Base-by-base conservation (phyloP, 305 asterid genomes). In the Nicotiana rustica region DNA sequence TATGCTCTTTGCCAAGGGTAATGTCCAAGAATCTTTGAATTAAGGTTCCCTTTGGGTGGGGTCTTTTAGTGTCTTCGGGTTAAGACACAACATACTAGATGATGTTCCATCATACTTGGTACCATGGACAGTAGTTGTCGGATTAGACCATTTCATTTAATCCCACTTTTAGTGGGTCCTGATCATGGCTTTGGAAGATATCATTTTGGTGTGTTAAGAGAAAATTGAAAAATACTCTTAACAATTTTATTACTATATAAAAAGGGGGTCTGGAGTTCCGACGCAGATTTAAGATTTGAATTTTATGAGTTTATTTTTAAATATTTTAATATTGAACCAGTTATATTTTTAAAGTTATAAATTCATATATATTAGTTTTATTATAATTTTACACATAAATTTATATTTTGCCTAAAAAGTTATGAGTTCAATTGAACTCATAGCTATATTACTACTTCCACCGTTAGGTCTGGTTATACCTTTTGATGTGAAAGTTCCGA, bases 21-120 rank as follows among this genome's bases (percentile, higher is more conserved):
- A 13, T 13, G 1, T 21, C n/a, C 17, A 78, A 18, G 13, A 38
- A 62, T 61, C 25, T 88, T 79, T 80, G 41, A 67, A 85, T 77
- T 6, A 57, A 57, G 35, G 36, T 19, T 70, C 78, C 78, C 18
- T 38, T 19, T 44, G 21, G 78, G 38, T 87, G 89, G 79, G 78
- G 80, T 81, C 77, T 87, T 47, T 21, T 49, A 6, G 83, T 88
- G 88, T 88, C 85, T 14, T 82, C 81, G 59, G 62, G 83, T 70
- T 80, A 85, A 83, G 87, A 62, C 67, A 64, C 89, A 86, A 82
- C 49, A 49, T 1, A 62, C 2, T 67, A 66, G 85, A 83, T 87
- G 60, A 81, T 85, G 75, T 85, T 80, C 70, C 83, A 66, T 84
- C 83, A 44, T 44, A 83, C 87, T 81, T 87, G 75, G 64, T 14